Percentiles rank a stretch among this genome's conserved stretches.
These are phyloP conservation scores for Silene noctiflora DNA, from an alignment of 179 eudicot genomes.

Conservation along the genomic window DNA sequence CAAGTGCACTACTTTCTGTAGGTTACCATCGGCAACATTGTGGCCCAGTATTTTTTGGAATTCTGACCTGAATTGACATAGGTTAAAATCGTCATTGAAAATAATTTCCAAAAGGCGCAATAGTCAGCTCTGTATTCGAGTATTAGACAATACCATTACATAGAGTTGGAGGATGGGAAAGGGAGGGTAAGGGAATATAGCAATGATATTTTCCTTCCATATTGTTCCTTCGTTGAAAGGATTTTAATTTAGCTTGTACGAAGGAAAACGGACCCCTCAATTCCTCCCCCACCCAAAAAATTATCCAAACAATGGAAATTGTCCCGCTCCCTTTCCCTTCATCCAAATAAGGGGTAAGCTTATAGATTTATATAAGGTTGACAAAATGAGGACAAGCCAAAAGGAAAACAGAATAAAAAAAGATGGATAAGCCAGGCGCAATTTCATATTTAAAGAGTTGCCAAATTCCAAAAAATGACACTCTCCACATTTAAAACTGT, in stretches of 20 bases:
- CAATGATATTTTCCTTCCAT: too few relatives aligned
- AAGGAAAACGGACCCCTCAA: too few relatives aligned
- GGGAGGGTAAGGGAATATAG: too few relatives aligned
- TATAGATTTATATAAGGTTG: not conserved
- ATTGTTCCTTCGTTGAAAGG: too few relatives aligned
- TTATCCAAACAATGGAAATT: too few relatives aligned
- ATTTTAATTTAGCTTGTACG: too few relatives aligned
- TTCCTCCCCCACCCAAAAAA: too few relatives aligned
- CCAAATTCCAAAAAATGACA: too few relatives aligned
- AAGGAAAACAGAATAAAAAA: not conserved
- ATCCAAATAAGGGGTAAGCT: too few relatives aligned
- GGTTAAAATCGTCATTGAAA: constrained; percentile 2
- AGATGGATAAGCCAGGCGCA: not conserved
- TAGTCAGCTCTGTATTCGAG: too few relatives aligned
- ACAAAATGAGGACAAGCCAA: not conserved
- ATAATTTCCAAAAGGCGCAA: not conserved
- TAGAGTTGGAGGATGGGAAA: too few relatives aligned
- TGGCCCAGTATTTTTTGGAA: constrained; percentile 71
- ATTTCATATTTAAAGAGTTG: not conserved
- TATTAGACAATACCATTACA: constrained; percentile 1
- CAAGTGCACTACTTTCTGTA: constrained; percentile 52
- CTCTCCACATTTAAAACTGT: not conserved
- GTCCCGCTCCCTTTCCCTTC: too few relatives aligned
- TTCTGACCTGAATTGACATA: constrained; percentile 53
- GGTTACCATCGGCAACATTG: constrained; percentile 47